A percentile compares a stretch with the other conserved stretches of the same genome.
These are phyloP conservation scores for Lasiodiplodia gonubiensis DNA, from an alignment of 2,329 filamentous ascomycete genomes.

Conservation along the genomic window DNA sequence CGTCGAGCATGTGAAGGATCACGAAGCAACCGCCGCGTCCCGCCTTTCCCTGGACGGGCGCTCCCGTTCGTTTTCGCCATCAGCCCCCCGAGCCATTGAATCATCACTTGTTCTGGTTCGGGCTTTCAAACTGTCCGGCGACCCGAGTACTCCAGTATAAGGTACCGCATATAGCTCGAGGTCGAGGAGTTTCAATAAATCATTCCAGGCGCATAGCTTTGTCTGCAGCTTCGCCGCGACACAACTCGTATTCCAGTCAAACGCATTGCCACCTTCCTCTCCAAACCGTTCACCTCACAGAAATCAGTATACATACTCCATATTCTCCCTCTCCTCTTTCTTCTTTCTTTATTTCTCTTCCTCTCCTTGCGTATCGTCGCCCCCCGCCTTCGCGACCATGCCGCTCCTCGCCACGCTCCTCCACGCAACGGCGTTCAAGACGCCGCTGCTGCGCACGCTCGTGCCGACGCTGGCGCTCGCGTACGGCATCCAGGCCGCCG, in stretches of 20 bases:
- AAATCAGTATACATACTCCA: not conserved
- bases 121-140: conserved; percentile 14
- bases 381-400: conserved; percentile 32
- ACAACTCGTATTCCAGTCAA: no score
- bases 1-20: conserved; percentile 8
- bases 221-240: not conserved
- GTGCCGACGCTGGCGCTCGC: conserved; percentile 67
- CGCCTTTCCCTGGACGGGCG: not conserved
- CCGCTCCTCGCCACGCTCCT: conserved; percentile 57
- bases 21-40: not conserved
- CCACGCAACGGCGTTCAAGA: conserved; percentile 65
- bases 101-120: conserved; percentile 12
- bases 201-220: not conserved
- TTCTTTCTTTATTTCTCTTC: no score
- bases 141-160: not conserved
- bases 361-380: not conserved
- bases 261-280: not conserved
- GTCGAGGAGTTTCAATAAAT: not conserved
- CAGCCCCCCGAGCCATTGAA: conserved; percentile 11
- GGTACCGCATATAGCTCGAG: not conserved
- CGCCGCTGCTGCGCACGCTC: conserved; percentile 66
- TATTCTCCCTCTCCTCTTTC: not conserved
- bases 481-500: conserved; percentile 66
- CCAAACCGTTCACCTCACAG: not conserved
- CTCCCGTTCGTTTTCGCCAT: not conserved